Conservation (phyloP, 2,329 filamentous ascomycete species). For the Nigrograna mackinnonii region DNA sequence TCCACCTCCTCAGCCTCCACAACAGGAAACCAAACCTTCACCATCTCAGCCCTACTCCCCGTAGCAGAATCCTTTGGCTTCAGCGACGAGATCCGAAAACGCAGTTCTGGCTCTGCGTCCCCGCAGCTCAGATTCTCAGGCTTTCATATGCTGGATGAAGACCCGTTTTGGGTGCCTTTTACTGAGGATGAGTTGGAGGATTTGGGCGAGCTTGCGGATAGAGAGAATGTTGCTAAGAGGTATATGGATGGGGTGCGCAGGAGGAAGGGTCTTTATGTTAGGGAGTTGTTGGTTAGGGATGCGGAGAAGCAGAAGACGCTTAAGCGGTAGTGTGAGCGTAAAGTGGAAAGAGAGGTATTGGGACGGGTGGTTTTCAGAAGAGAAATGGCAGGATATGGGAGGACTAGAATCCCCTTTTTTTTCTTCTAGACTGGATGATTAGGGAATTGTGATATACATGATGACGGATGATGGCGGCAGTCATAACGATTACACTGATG, state of each 20-base stretch:
- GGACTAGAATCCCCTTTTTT: too few species aligned
- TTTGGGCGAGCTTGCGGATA: slow-evolving; percentile 88
- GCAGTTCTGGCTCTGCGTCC: slow-evolving; percentile 85
- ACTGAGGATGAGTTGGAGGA: slow-evolving; percentile 97
- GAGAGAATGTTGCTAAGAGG: slow-evolving; percentile 92
- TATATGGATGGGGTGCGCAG: slow-evolving; percentile 90
- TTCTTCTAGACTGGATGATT: too few species aligned
- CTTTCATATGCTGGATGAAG: slow-evolving; percentile 90
- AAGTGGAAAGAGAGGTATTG: too few species aligned
- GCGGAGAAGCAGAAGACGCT: slow-evolving; percentile 89
- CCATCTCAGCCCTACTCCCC: slow-evolving; percentile 83
- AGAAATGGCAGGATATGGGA: too few species aligned
- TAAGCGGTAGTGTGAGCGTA: slow-evolving; percentile 65
- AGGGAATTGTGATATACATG: too few species aligned
- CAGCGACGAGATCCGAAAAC: slow-evolving; percentile 92
- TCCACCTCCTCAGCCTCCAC: slow-evolving; percentile 96
- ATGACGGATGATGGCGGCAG: too few species aligned
- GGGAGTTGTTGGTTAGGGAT: slow-evolving; percentile 71
- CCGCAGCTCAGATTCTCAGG: slow-evolving; percentile 93
- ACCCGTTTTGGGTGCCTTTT: slow-evolving; percentile 96
- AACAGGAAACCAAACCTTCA: slow-evolving; percentile 92
- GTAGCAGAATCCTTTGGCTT: slow-evolving; percentile 97
- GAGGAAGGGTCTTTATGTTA: slow-evolving; percentile 86
- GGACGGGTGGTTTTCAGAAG: too few species aligned
- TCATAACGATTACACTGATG: too few species aligned